Conservation (phyloP, 805 yeast genomes). For the Saccharomycopsis capsularis region DNA sequence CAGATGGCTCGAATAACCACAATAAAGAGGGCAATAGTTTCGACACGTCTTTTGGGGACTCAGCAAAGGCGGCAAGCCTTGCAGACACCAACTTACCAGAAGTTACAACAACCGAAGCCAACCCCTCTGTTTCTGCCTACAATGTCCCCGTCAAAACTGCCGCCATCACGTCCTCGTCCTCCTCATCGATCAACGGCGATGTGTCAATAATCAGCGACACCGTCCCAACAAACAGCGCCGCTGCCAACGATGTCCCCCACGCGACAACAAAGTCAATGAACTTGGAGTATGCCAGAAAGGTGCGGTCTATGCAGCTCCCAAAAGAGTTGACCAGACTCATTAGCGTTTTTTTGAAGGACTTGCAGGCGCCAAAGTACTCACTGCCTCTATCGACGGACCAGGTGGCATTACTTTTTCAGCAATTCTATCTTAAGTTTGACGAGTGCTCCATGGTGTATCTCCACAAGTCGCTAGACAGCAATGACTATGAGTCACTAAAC, state of each 20-base stretch:
- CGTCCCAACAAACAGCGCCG: background rate
- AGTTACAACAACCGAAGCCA: background rate
- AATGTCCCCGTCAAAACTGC: background rate
- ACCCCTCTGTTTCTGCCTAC: background rate
- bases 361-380: constrained; percentile 21
- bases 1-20: background rate
- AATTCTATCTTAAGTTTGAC: constrained; percentile 18
- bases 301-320: constrained; percentile 11
- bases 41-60: background rate
- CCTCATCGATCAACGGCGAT: background rate
- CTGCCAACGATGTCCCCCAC: background rate
- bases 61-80: background rate
- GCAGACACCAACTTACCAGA: background rate
- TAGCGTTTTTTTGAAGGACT: constrained; percentile 16
- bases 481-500: background rate
- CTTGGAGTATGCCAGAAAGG: constrained; percentile 8
- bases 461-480: background rate
- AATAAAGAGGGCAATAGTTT: background rate
- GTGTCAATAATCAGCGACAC: background rate
- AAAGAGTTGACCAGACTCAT: constrained; percentile 1
- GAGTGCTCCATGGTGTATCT: background rate
- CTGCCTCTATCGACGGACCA: constrained; percentile 20
- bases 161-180: background rate
- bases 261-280: background rate
- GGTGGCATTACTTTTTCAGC: constrained; percentile 17